Percentiles rank a stretch among this genome's conserved stretches.
Conservation (phyloP, 202 grass and related monocot genomes). For the Setaria viridis region DNA sequence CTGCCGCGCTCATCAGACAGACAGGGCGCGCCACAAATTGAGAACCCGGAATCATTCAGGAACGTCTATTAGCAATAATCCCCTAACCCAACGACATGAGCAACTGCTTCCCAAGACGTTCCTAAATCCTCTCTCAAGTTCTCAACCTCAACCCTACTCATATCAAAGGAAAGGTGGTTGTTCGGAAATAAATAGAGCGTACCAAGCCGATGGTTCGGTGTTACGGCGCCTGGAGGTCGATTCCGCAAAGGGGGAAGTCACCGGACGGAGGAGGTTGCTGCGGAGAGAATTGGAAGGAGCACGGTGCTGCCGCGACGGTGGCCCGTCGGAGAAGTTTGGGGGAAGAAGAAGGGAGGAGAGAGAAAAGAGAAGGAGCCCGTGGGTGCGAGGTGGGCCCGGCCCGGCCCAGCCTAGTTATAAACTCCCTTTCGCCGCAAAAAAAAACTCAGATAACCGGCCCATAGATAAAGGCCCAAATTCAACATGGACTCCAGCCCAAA, state of each 20-base stretch:
- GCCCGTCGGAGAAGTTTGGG: background rate
- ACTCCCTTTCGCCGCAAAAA: background rate
- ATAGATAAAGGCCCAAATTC: background rate
- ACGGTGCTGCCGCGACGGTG: background rate
- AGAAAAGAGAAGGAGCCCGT: no score
- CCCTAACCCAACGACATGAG: background rate
- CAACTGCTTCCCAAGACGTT: background rate
- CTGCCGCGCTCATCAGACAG: background rate
- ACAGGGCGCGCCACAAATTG: background rate
- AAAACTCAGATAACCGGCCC: background rate
- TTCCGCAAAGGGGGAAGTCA: background rate
- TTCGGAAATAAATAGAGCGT: background rate
- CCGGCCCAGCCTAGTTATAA: background rate
- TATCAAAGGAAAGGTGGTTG: background rate
- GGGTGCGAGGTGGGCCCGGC: background rate
- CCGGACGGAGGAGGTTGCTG: background rate
- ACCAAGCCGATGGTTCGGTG: background rate
- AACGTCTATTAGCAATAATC: background rate
- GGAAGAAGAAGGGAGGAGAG: background rate
- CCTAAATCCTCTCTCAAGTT: background rate
- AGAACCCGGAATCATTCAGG: background rate
- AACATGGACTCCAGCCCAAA: slow-evolving; percentile 6
- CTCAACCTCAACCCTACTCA: background rate
- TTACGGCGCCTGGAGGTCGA: background rate
- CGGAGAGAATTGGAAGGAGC: background rate